A percentile compares a stretch with the other conserved stretches of the same genome.
Conservation (phyloP, 1,139 yeast species). For the Debaryomycetaceae sp. region DNA sequence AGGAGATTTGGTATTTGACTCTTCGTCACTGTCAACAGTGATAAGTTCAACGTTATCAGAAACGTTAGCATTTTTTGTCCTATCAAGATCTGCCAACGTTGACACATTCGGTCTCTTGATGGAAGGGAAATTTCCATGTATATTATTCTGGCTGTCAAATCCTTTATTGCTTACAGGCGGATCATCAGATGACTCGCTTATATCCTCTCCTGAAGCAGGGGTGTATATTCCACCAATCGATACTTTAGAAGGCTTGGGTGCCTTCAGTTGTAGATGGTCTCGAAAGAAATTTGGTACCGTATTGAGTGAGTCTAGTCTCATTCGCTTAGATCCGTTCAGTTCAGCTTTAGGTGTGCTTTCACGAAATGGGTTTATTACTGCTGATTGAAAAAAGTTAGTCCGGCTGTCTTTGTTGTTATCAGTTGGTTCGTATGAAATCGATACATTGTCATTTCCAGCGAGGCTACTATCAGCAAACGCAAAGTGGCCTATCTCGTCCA, state of each 20-base stretch:
- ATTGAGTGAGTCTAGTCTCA: slow-evolving; percentile 6
- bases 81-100: background rate
- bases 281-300: slow-evolving; percentile 2
- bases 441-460: too few species aligned
- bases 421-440: too few species aligned
- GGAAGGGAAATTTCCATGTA: background rate
- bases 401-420: too few species aligned
- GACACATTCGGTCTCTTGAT: background rate
- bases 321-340: background rate
- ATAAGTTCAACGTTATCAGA: background rate
- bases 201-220: background rate
- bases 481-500: too few species aligned
- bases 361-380: background rate
- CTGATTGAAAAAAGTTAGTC: too few species aligned
- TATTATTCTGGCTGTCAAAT: background rate
- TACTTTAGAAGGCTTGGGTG: background rate
- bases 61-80: background rate
- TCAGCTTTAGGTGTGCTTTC: background rate
- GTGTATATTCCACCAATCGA: background rate
- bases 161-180: background rate
- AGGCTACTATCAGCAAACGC: too few species aligned
- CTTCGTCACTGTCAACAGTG: slow-evolving; percentile 7
- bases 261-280: background rate
- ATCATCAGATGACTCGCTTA: background rate
- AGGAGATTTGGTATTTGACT: slow-evolving; percentile 5